Conservation (phyloP, 2,329 filamentous ascomycete genomes). For the Aspergillus quadricinctus region DNA sequence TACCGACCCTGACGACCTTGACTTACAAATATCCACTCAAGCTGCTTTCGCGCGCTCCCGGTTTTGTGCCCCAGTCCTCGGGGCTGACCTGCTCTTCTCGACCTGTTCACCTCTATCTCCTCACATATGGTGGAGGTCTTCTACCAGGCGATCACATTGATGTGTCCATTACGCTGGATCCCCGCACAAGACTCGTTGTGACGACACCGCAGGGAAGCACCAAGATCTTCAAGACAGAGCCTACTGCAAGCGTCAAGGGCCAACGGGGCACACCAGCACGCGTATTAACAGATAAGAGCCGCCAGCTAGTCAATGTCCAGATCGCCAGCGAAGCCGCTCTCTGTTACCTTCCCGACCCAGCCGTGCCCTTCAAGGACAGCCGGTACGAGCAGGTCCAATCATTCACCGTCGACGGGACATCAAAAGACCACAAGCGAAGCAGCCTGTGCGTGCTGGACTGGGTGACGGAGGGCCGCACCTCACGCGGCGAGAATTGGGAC, state of each 20-base stretch:
- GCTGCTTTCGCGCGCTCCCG: slow-evolving; percentile 73
- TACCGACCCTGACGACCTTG: slow-evolving; percentile 67
- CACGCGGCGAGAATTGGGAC: slow-evolving; percentile 85
- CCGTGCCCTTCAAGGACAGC: slow-evolving; percentile 82
- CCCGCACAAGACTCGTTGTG: slow-evolving; percentile 61
- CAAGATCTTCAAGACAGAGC: slow-evolving; percentile 83
- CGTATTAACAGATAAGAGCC: slow-evolving; percentile 36
- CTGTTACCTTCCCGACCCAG: slow-evolving; percentile 77
- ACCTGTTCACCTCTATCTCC: slow-evolving; percentile 76
- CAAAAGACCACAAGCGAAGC: slow-evolving; percentile 38
- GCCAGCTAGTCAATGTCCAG: slow-evolving; percentile 47
- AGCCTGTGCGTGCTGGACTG: slow-evolving; percentile 82
- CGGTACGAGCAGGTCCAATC: slow-evolving; percentile 80
- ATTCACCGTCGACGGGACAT: slow-evolving; percentile 57
- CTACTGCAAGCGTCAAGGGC: slow-evolving; percentile 20
- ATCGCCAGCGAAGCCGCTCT: slow-evolving; percentile 49
- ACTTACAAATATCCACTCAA: slow-evolving; percentile 94
- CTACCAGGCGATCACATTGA: slow-evolving; percentile 81
- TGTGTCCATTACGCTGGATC: slow-evolving; percentile 63
- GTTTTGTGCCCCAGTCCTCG: slow-evolving; percentile 51
- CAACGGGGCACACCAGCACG: slow-evolving; percentile 37
- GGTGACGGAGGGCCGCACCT: slow-evolving; percentile 83
- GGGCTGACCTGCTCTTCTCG: slow-evolving; percentile 31
- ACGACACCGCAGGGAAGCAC: slow-evolving; percentile 72
- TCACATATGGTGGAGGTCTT: slow-evolving; percentile 92